Conservation (phyloP, 106 monocot genomes). For the Dioscorea dumetorum region DNA sequence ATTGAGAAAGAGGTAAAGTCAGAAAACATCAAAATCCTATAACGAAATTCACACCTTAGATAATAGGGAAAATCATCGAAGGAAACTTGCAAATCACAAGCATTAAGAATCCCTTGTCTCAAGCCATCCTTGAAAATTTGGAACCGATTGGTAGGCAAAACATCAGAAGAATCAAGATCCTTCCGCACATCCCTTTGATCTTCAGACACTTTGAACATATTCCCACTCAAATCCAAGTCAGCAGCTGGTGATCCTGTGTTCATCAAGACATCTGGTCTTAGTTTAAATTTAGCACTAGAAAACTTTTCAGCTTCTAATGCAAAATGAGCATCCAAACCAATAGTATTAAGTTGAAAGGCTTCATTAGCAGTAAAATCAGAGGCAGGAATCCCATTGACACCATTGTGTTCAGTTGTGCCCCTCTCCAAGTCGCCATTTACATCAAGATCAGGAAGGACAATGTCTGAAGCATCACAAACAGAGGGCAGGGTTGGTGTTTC, state of each 20-base stretch:
- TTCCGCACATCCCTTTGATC: slow-evolving; percentile 38
- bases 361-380: slow-evolving; percentile 33
- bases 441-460: slow-evolving; percentile 14
- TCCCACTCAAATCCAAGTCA: slow-evolving; percentile 55
- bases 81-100: slow-evolving; percentile 53
- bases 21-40: no score
- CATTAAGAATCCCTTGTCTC: slow-evolving; percentile 62
- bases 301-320: slow-evolving; percentile 28
- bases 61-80: slow-evolving; percentile 93
- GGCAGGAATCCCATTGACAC: slow-evolving; percentile 10
- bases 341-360: slow-evolving; percentile 9
- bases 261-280: slow-evolving; percentile 34
- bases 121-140: slow-evolving; percentile 68
- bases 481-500: slow-evolving; percentile 25
- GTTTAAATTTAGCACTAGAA: slow-evolving; percentile 26
- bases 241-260: slow-evolving; percentile 33
- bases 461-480: slow-evolving; percentile 29
- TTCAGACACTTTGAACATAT: slow-evolving; percentile 35
- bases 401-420: slow-evolving; percentile 26
- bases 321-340: slow-evolving; percentile 26
- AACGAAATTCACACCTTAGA: slow-evolving; percentile 46
- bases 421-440: slow-evolving; percentile 18
- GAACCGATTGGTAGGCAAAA: slow-evolving; percentile 38
- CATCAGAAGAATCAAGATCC: slow-evolving; percentile 22
- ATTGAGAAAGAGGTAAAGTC: no score